Conservation (phyloP, 2,329 filamentous ascomycete species). For the Clonostachys solani region DNA sequence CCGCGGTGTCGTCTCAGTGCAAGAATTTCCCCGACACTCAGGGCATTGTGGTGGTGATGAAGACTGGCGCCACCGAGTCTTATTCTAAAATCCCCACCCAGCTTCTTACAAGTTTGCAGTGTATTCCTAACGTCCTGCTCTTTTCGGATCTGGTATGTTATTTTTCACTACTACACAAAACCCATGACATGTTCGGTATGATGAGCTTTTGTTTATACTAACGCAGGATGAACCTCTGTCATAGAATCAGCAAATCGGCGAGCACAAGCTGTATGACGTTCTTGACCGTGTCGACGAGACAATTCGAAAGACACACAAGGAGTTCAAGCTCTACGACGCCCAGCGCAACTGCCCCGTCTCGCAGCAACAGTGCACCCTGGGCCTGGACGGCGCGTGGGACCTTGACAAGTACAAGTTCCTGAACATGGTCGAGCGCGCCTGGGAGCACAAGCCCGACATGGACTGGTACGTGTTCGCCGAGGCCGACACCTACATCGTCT, state of each 20-base stretch:
- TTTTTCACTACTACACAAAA: not conserved
- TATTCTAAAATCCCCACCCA: conserved; percentile 48
- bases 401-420: conserved; percentile 61
- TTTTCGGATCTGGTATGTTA: conserved; percentile 43
- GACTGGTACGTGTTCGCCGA: conserved; percentile 60
- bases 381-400: conserved; percentile 37
- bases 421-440: conserved; percentile 52
- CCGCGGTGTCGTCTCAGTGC: conserved; percentile 12
- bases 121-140: conserved; percentile 45
- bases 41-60: conserved; percentile 46
- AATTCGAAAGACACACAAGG: conserved; percentile 28
- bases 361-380: conserved; percentile 34
- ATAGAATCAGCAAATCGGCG: conserved; percentile 44
- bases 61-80: conserved; percentile 52
- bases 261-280: conserved; percentile 34
- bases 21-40: conserved; percentile 35
- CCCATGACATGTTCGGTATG: too few species aligned
- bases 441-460: conserved; percentile 43
- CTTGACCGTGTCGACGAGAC: conserved; percentile 31
- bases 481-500: conserved; percentile 54
- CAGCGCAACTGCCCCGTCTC: conserved; percentile 40
- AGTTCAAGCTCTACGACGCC: conserved; percentile 40
- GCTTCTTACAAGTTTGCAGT: conserved; percentile 46
- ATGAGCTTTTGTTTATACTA: too few species aligned
- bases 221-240: conserved; percentile 7